Evolutionary conservation across 495 filamentous ascomycete genomes (phyloP), one percentile per base, ranked within the genome.

Genomic region (Pseudotulostoma volvatum): DNA sequence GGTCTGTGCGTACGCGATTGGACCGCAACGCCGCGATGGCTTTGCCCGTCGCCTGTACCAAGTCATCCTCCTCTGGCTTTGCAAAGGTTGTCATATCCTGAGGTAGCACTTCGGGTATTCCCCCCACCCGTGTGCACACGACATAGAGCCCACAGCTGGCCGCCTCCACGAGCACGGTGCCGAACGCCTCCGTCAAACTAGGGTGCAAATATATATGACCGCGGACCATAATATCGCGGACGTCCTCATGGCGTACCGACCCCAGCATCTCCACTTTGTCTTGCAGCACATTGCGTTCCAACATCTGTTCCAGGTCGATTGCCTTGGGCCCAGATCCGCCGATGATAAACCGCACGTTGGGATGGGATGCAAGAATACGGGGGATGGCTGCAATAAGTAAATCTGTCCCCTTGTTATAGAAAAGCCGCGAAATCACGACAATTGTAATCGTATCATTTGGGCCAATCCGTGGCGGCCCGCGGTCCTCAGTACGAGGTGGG

Each of bases 351-450:
- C 86, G 85, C 2, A 93, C 88, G 54, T 96, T 84, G 0, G 84
- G 83, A 53, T 97, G 82, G 16, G 73, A 71, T 18, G 83, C 76
- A 16, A 93, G 71, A 21, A 97, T 93, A 36, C 86, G 81, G 1
- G 90, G 90, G 31, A 97, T 90, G 4, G 85, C 81, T 16, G 90
- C 88, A 19, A 93, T 92, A 0, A 97, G 69, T 0, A 97, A 73
- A 56, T 95, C 92, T 4, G 85, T 96, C 33, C 90, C 90, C 54
- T 97, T 97, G 60, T 97, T 97, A 63, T 96, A 95, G 56, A 95
- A 97, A 9, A 97, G 79, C 15, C 90, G 84, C 3, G 87, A 95
- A 20, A 97, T 87, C 3, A 96, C 88, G 0, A 96, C 85, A 40
- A 96, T 96, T 3, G 87, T 96, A 45, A 97, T 90, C 9, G 71